phyloP scores from a whole-genome alignment of 2,329 filamentous ascomycete genomes.

The Cladosporium austrohemisphaericum region DNA sequence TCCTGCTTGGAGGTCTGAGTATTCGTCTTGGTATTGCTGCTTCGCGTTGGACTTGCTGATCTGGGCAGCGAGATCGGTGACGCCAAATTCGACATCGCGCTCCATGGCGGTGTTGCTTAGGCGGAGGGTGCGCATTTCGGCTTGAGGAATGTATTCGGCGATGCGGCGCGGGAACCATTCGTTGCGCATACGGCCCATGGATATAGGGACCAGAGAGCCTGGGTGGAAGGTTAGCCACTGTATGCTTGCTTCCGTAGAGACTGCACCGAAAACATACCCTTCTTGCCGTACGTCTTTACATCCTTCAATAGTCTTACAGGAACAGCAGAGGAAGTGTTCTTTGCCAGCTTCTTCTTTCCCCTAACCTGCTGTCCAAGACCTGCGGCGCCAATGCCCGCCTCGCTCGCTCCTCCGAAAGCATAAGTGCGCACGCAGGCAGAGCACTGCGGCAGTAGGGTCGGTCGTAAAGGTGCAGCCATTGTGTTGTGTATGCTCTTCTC shows the following conservation, averaged over 20 bases:
- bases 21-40: conserved; percentile 8
- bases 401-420: conserved; percentile 14
- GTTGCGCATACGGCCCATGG: conserved; percentile 54
- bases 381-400: conserved; percentile 4
- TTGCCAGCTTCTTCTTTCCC: conserved; percentile 36
- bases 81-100: conserved; percentile 45
- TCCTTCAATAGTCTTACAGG: conserved; percentile 52
- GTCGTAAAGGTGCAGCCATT: conserved; percentile 25
- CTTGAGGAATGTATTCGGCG: conserved; percentile 51
- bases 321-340: conserved; percentile 33
- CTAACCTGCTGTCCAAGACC: conserved; percentile 30
- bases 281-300: conserved; percentile 49
- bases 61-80: conserved; percentile 6
- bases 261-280: conserved; percentile 34
- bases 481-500: background rate
- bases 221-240: conserved; percentile 5
- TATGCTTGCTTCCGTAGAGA: background rate
- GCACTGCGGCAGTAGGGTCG: conserved; percentile 27
- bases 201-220: conserved; percentile 53
- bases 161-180: conserved; percentile 49
- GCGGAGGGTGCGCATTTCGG: conserved; percentile 44
- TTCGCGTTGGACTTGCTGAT: conserved; percentile 1
- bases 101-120: conserved; percentile 42
- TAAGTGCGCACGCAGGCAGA: conserved; percentile 29
- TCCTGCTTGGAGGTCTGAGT: background rate